phyloP scores from a whole-genome alignment of 805 yeast genomes.

The Torulaspora gathmanii region DNA sequence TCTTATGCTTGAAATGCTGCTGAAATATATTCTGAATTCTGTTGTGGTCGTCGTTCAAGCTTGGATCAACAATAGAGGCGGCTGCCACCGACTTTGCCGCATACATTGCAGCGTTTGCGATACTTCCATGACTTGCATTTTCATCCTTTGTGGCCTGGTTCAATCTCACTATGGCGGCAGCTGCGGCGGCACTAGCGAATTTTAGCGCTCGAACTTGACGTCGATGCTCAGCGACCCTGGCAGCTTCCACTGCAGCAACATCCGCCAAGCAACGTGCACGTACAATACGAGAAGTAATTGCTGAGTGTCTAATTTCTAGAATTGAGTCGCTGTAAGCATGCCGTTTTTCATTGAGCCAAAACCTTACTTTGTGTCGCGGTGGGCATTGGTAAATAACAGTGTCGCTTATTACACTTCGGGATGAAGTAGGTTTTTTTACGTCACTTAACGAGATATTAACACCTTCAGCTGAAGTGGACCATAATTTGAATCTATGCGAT shows the following conservation, averaged over 20 bases:
- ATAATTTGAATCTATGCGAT: conserved; percentile 5
- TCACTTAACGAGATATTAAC: not conserved
- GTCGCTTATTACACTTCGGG: not conserved
- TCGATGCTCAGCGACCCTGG: conserved; percentile 6
- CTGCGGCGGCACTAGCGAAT: conserved; percentile 11
- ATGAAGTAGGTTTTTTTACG: not conserved
- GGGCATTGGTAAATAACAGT: conserved; percentile 3
- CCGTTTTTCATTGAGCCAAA: conserved; percentile 9
- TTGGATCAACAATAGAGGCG: conserved; percentile 3
- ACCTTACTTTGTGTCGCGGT: conserved; percentile 7
- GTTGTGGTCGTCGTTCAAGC: conserved; percentile 6
- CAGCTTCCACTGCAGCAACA: conserved; percentile 14
- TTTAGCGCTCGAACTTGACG: conserved; percentile 4
- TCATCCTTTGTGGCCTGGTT: conserved; percentile 7
- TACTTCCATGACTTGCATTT: conserved; percentile 16
- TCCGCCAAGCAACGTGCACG: conserved; percentile 13
- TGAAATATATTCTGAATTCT: conserved; percentile 7
- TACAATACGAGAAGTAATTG: conserved; percentile 13
- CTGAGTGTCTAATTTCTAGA: conserved; percentile 10
- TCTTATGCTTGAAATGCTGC: conserved; percentile 10
- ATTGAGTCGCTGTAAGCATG: conserved; percentile 7
- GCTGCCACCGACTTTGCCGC: conserved; percentile 7
- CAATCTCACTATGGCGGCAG: conserved; percentile 15
- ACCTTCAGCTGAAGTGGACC: conserved; percentile 6
- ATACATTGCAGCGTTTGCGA: conserved; percentile 13